These are phyloP conservation scores for Coelastrella sp. DNA, from an alignment of 139 green algal species.

Conservation along the genomic window DNA sequence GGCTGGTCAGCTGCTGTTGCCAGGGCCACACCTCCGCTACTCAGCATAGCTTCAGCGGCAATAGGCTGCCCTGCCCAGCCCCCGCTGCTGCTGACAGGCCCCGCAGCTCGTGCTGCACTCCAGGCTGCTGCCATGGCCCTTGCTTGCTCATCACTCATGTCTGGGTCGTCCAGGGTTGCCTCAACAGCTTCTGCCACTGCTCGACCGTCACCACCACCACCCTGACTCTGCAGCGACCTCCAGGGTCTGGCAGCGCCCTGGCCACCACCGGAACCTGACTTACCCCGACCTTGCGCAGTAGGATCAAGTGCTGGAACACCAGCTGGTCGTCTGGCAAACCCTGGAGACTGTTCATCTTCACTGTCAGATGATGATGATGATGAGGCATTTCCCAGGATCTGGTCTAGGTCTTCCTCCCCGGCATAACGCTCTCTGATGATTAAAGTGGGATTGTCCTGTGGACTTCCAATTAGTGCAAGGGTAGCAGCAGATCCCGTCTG, in stretches of 20 bases:
- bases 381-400: not conserved
- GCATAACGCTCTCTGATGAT: constrained; percentile 4
- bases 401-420: not conserved
- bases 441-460: constrained; percentile 29
- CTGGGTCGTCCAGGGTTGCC: not conserved
- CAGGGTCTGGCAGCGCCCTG: not conserved
- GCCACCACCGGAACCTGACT: not conserved
- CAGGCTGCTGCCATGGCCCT: constrained; percentile 26
- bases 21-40: not conserved
- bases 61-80: not conserved
- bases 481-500: not conserved
- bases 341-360: not conserved
- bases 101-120: not conserved
- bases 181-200: not conserved
- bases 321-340: not conserved
- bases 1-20: not conserved
- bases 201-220: not conserved
- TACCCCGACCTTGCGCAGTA: not conserved
- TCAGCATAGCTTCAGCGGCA: not conserved
- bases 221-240: not conserved
- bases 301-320: not conserved
- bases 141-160: not conserved
- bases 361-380: not conserved
- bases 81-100: not conserved
- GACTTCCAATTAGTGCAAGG: not conserved